A percentile compares a stretch with the other conserved stretches of the same genome.
These are phyloP conservation scores for Chaetomium olivaceum DNA, from an alignment of 2,329 filamentous ascomycete species.

Conservation along the genomic window DNA sequence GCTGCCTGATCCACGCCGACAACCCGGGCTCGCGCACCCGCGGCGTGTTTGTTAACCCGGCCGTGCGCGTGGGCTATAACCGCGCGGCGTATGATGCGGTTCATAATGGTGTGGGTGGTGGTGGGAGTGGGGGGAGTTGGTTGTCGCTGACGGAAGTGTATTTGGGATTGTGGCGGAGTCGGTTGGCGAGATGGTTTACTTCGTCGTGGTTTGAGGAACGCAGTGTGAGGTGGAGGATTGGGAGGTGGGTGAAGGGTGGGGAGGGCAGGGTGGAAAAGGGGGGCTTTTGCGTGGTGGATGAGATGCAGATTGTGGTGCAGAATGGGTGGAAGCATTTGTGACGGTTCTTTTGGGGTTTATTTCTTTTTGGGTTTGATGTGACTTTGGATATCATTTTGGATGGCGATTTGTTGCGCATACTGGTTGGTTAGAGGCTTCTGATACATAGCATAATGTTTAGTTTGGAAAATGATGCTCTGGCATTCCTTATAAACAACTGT, in stretches of 20 bases:
- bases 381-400: too few relatives aligned
- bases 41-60: constrained; percentile 69
- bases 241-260: constrained; percentile 42
- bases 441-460: background rate
- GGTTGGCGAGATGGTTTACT: constrained; percentile 42
- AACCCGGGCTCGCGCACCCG: constrained; percentile 55
- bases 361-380: background rate
- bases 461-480: background rate
- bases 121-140: constrained; percentile 43
- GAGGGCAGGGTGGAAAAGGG: constrained; percentile 45
- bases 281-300: constrained; percentile 55
- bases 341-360: background rate
- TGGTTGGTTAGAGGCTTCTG: background rate
- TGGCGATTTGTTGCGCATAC: background rate
- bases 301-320: constrained; percentile 60
- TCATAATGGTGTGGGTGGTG: constrained; percentile 33
- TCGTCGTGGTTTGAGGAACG: constrained; percentile 36
- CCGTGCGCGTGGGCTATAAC: constrained; percentile 67
- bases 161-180: constrained; percentile 59
- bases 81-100: constrained; percentile 53
- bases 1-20: constrained; percentile 74
- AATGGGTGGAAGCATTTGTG: constrained; percentile 61
- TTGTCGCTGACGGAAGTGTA: constrained; percentile 50
- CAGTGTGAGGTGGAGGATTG: constrained; percentile 44
- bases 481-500: background rate